phyloP scores from a whole-genome alignment of 257 asterid species.

The Nicotiana tomentosiformis region DNA sequence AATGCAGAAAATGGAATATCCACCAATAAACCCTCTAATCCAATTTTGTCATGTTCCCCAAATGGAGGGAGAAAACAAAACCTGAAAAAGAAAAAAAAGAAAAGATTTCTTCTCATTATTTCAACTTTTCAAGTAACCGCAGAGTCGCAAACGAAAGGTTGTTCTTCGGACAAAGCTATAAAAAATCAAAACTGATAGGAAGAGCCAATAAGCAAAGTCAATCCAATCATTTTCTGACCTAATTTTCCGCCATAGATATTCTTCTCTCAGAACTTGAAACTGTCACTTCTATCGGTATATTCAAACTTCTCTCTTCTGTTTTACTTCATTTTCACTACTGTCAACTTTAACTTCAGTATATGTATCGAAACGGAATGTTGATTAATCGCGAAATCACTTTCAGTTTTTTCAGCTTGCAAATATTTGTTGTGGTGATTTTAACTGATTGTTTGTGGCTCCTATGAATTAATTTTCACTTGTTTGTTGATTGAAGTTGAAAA shows the following conservation, averaged over 20 bases:
- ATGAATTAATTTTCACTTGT: neutral
- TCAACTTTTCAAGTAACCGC: constrained; percentile 9
- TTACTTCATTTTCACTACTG: neutral
- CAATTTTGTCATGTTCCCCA: constrained; percentile 1
- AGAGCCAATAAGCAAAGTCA: neutral
- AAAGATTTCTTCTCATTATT: neutral
- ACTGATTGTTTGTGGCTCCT: neutral
- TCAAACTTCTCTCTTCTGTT: neutral
- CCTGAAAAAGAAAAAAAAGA: neutral
- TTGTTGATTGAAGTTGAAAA: neutral
- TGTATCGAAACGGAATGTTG: neutral
- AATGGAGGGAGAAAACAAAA: neutral
- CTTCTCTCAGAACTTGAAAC: neutral
- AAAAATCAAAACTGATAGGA: neutral
- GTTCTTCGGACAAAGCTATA: constrained; percentile 5
- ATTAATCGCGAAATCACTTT: too few relatives aligned
- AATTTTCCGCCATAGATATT: constrained; percentile 7
- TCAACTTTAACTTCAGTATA: neutral
- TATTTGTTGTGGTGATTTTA: neutral
- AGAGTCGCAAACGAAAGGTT: constrained; percentile 3
- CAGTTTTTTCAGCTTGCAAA: neutral
- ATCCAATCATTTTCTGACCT: constrained; percentile 12
- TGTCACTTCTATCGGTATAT: neutral
- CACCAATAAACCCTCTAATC: constrained; percentile 4
- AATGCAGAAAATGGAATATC: neutral